Evolutionary conservation across 2,329 filamentous ascomycete species (phyloP), one percentile per base, ranked within the genome.

Genomic region (Aspergillus novofumigatus): DNA sequence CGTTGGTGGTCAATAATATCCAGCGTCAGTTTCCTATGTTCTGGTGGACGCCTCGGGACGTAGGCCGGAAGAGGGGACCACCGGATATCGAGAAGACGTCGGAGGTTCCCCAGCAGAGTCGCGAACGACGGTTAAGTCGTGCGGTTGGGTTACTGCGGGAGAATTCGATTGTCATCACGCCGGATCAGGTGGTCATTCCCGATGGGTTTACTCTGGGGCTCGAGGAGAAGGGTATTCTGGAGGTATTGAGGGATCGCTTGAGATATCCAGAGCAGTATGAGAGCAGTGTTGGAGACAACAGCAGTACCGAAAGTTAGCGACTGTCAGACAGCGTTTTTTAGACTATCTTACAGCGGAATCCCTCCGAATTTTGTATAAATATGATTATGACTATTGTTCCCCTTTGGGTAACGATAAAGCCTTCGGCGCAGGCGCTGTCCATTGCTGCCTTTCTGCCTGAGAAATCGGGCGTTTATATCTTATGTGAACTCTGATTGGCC

Each of bases 1-100:
- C 70, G 2, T 14, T 72, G 42, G 25, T 72, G 28, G 54, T 72
- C 21, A 72, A 72, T 54, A 72, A 72, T 55, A 48, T 72, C 26
- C 65, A 68, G 9, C 68, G 69, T 4, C 60, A 67, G 21, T 72
- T 72, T 53, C 70, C 70, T 9, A 59, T 64, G 4, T 69, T 71
- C 51, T 72, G 70, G 70, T 47, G 44, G 44, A 47, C 44, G 11
- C 44, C 44, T 4, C 44, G 21, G 23, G 44, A 23, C 1, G 44
- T 47, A 0, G 44, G 21, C 4, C 44, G 5, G 21, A 20, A 10
- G 11, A 47, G 1, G 21, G 10, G 21, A 2, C 44, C 20, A 7
- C 44, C 44, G 10, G 44, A 47, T 23, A 23, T 47, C 3, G 44
- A 47, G 10, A 47, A 47, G 44, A 6, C n/a, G 4, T 47, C 44